Evolutionary conservation across 2,329 filamentous ascomycete species (phyloP), one percentile per base, ranked within the genome.

Genomic region (Colletotrichum nymphaeae): DNA sequence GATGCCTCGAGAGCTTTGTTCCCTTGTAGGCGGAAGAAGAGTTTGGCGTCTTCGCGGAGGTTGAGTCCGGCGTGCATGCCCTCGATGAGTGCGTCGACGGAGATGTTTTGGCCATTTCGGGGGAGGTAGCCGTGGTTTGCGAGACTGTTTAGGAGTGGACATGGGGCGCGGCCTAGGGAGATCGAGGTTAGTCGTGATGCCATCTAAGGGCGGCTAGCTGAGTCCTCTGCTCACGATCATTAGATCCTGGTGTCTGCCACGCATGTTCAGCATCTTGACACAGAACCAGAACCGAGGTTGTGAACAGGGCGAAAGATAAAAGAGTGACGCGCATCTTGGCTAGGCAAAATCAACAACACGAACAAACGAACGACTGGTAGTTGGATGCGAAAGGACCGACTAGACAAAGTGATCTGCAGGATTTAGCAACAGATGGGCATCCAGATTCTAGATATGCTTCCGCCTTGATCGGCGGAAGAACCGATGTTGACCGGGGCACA

Each of bases 121-220:
- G 78, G 77, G 46, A 79, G 76, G 57, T 75, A 79, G 72, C 75
- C 75, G 73, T 79, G 78, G 75, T 79, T 79, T 7, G 78, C 78
- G 56, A 79, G 76, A 3, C 75, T 63, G 72, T 79, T 79, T 5
- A 77, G 58, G 30, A 77, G 74, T 2, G 75, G 76, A 60, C 76
- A 77, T 19, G 76, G 76, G 24, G 69, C 28, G 26, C 74, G 69
- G 35, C 46, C 67, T 58, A 35, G 1, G 16, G 14, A 42, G 5
- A 7, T 42, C 37, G 12, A 3, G 9, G 30, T 12, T 4, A 32
- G 30, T 42, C 7, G 11, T 16, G 7, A 16, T 8, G 5, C 16
- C 5, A 19, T 55, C 42, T 32, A 19, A 9, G 8, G 26, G 14
- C 26, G 19, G n/a, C n/a, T n/a, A n/a, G n/a, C n/a, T n/a, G n/a